A percentile compares a stretch with the other conserved stretches of the same genome.
These are phyloP conservation scores for Polychytrium aggregatum DNA, from an alignment of 192 early-diverging fungal genomes.

Conservation along the genomic window DNA sequence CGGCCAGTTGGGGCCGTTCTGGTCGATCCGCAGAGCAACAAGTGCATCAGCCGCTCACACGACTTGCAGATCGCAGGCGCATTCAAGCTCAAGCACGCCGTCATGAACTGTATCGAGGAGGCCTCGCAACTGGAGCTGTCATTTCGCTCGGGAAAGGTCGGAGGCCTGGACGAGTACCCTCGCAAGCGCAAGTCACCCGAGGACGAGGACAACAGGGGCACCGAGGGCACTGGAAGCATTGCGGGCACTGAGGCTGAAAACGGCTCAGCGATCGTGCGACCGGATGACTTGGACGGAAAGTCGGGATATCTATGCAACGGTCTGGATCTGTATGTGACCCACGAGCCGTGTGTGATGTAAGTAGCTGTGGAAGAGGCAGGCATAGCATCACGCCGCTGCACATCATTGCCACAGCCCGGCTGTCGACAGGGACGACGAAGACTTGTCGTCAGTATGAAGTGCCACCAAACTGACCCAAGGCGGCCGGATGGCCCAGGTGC, in stretches of 20 bases:
- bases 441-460: no score
- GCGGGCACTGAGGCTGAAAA: conserved; percentile 3
- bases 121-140: conserved; percentile 50
- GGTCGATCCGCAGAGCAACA: conserved; percentile 38
- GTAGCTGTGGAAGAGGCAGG: no score
- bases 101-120: conserved; percentile 62
- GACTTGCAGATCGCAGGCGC: conserved; percentile 30
- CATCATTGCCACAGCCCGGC: no score
- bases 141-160: neutral
- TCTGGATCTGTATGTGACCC: conserved; percentile 66
- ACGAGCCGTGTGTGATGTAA: conserved; percentile 85
- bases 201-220: conserved; percentile 1
- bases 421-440: no score
- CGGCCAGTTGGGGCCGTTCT: conserved; percentile 35
- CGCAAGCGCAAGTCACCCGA: conserved; percentile 4
- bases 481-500: no score
- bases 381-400: no score
- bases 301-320: conserved; percentile 68
- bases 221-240: conserved; percentile 2
- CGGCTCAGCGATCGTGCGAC: neutral
- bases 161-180: neutral
- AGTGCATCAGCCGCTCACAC: conserved; percentile 37
- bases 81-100: conserved; percentile 52
- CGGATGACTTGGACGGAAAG: conserved; percentile 5
- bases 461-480: no score